Conservation (phyloP, 306 rosid species). For the Lathyrus tuberosus region DNA sequence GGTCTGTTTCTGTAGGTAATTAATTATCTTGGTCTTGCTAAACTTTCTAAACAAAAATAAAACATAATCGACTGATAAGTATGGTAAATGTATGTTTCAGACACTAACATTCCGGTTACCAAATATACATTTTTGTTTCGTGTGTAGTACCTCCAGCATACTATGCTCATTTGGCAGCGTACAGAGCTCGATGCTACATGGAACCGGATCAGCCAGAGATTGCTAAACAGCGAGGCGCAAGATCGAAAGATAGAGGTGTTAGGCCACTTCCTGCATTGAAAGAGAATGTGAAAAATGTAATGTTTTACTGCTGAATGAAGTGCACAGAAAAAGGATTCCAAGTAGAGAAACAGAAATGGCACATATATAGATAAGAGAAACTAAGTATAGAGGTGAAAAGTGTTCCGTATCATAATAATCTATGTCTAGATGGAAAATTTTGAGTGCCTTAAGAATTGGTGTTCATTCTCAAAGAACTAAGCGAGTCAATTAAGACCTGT, state of each 20-base stretch:
- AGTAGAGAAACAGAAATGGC: conserved; percentile 17
- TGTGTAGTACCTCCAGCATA: conserved; percentile 71
- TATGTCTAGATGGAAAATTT: too few relatives aligned
- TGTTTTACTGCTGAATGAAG: conserved; percentile 64
- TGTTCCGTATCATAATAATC: too few relatives aligned
- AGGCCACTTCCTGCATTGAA: conserved; percentile 70
- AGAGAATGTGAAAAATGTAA: conserved; percentile 68
- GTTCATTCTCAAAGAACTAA: neutral
- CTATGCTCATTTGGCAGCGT: conserved; percentile 77
- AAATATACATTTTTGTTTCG: neutral
- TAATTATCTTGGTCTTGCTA: neutral
- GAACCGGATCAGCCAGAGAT: conserved; percentile 55
- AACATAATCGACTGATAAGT: neutral
- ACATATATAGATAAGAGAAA: neutral
- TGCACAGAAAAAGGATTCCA: neutral
- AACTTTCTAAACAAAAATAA: neutral
- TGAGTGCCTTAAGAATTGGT: neutral
- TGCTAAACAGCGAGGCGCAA: conserved; percentile 38
- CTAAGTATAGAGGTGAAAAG: neutral
- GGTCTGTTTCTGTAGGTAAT: conserved; percentile 83
- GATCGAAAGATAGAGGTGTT: conserved; percentile 52
- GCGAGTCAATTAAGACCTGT: neutral
- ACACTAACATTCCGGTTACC: neutral
- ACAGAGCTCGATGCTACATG: conserved; percentile 75
- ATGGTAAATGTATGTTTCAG: neutral